phyloP scores from a whole-genome alignment of 139 green algal genomes.

The Closterium sp. region DNA sequence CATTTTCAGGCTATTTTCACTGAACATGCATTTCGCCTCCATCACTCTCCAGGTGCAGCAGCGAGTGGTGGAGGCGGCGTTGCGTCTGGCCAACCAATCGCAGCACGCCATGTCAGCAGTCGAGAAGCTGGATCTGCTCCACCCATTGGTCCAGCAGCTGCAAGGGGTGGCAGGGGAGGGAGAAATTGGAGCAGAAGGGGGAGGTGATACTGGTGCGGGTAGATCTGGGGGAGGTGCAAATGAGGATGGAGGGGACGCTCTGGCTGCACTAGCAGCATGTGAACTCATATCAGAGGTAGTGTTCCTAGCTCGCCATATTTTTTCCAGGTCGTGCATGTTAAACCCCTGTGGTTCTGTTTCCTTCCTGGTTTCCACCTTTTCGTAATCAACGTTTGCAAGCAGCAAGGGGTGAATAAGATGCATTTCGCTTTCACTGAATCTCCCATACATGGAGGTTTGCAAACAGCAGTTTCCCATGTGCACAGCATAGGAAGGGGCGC shows the following conservation, averaged over 20 bases:
- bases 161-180: background rate
- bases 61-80: background rate
- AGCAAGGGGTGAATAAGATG: too few species aligned
- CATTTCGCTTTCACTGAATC: too few species aligned
- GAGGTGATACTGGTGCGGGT: background rate
- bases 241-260: background rate
- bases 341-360: too few species aligned
- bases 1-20: too few species aligned
- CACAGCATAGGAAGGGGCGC: too few species aligned
- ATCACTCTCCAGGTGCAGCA: background rate
- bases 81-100: background rate
- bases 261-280: background rate
- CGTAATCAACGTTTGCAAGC: too few species aligned
- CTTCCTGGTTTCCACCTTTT: too few species aligned
- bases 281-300: background rate
- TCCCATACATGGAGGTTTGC: too few species aligned
- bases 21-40: too few species aligned
- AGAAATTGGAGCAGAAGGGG: background rate
- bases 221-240: background rate
- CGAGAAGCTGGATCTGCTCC: background rate
- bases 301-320: background rate
- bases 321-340: too few species aligned
- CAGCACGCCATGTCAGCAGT: background rate
- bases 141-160: background rate
- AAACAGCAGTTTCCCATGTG: too few species aligned